These are phyloP conservation scores for Emmonsiellopsis sp. DNA, from an alignment of 2,329 filamentous ascomycete species.

Conservation along the genomic window DNA sequence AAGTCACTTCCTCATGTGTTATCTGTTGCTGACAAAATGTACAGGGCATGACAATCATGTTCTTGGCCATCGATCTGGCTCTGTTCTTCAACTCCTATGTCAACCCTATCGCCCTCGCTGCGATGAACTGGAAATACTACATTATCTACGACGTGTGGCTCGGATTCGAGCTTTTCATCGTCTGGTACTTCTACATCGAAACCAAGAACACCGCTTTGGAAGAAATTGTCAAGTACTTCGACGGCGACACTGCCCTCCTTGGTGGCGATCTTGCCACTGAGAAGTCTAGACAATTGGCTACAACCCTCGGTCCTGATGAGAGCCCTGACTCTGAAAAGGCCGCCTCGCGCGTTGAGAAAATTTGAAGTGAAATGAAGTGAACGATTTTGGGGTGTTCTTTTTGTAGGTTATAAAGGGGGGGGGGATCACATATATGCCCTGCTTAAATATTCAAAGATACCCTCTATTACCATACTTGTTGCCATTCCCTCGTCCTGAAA, in stretches of 20 bases:
- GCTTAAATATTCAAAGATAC: no score
- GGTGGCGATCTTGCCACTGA: conserved; percentile 15
- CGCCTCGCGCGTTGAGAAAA: no score
- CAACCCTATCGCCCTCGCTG: conserved; percentile 22
- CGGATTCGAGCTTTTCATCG: conserved; percentile 20
- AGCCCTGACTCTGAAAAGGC: no score
- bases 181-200: conserved; percentile 28
- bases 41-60: conserved; percentile 23
- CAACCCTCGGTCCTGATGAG: no score
- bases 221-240: conserved; percentile 27
- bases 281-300: conserved; percentile 9
- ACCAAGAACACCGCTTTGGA: conserved; percentile 24
- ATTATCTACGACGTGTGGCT: conserved; percentile 28
- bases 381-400: no score
- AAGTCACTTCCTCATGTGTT: neutral
- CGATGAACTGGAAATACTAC: conserved; percentile 29
- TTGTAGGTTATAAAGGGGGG: no score
- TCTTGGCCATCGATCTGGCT: conserved; percentile 22
- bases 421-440: no score
- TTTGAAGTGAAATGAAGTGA: no score
- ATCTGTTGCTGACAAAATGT: neutral
- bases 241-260: conserved; percentile 15
- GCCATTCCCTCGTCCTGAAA: no score
- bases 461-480: no score
- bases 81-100: conserved; percentile 30